Base-by-base conservation (phyloP, 164 flowering plant genomes). In the Sedum album region DNA sequence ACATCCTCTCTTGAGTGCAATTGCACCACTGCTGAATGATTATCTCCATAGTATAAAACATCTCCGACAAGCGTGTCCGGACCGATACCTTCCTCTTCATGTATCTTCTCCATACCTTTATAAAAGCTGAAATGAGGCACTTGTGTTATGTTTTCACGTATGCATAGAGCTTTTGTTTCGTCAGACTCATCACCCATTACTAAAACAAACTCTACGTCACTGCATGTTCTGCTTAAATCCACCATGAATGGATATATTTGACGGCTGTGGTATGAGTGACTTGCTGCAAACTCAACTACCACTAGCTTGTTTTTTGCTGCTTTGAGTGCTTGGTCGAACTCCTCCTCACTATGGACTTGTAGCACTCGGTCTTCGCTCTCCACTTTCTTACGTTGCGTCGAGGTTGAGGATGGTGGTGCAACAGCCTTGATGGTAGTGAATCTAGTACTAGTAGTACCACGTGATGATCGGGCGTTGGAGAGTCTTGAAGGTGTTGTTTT, bases 141-240 rank as follows among this genome's bases (percentile, higher is more conserved):
- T 26, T 57, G 62, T 2, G 35, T 28, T 33, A 57, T 77, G 13
- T 82, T 86, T 77, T 93, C 97, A 38, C 98, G 68, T n/a, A 46
- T 31, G 81, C 89, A 90, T 21, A 93, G 94, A 38, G 68, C 84
- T 55, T 68, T 70, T 0, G 88, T 90, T 15, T 76, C 53, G 2
- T 87, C 92, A 4, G 91, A 85, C 53, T 93, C 96, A 65, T 93
- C 98, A 2, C 96, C 96, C 88, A 93, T 82, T 7, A 93, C 96
- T 0, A 93, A 77, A 4, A 93, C 62, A 76, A 93, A 93, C 8
- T 81, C 88, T 6, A 93, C 98, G 74, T 90, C 97, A 81, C 57
- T 81, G 82, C 98, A 93, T 0, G 87, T 80, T 9, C 84, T 75
- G 82, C 94, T 89, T 0, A 93, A 84, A 2, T 88, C 87, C 26